These are phyloP conservation scores for Xerocomus alliaceus DNA, from an alignment of 1,284 basidiomycete genomes.

Conservation along the genomic window DNA sequence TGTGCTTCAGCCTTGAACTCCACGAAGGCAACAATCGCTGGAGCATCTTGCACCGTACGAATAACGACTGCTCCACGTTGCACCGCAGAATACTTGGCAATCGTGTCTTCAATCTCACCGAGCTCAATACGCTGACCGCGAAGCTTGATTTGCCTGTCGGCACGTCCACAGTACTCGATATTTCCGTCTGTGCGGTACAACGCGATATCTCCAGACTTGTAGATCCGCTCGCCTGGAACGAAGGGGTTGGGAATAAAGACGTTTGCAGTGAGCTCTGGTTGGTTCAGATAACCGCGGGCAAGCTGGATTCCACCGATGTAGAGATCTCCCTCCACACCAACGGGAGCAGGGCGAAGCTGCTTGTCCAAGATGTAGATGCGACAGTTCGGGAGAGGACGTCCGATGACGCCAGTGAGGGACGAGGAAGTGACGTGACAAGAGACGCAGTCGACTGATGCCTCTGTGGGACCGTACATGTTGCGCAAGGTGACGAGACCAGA, in stretches of 20 bases:
- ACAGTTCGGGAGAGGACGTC: conserved; percentile 41
- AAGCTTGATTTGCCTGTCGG: conserved; percentile 42
- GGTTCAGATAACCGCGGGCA: conserved; percentile 42
- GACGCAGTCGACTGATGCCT: conserved; percentile 40
- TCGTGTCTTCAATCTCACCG: conserved; percentile 39
- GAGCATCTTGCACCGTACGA: conserved; percentile 36
- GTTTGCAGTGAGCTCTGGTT: conserved; percentile 34
- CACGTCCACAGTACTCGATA: conserved; percentile 40
- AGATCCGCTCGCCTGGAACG: conserved; percentile 33
- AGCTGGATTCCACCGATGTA: conserved; percentile 42
- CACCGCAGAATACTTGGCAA: conserved; percentile 30
- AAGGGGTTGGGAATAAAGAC: conserved; percentile 38
- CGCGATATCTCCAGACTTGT: conserved; percentile 40
- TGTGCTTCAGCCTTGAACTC: conserved; percentile 27
- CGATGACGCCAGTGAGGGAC: conserved; percentile 35
- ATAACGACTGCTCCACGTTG: conserved; percentile 34
- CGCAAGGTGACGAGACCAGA: conserved; percentile 34
- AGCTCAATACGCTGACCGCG: conserved; percentile 42
- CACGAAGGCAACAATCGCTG: conserved; percentile 40
- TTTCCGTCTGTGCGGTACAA: conserved; percentile 35
- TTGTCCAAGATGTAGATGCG: conserved; percentile 44
- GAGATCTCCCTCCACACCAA: conserved; percentile 41
- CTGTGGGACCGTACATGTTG: conserved; percentile 47
- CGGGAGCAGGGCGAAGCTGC: conserved; percentile 35
- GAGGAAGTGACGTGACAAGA: conserved; percentile 36